These are phyloP conservation scores for Lentinula edodes DNA, from an alignment of 768 basidiomycete species.

Conservation along the genomic window DNA sequence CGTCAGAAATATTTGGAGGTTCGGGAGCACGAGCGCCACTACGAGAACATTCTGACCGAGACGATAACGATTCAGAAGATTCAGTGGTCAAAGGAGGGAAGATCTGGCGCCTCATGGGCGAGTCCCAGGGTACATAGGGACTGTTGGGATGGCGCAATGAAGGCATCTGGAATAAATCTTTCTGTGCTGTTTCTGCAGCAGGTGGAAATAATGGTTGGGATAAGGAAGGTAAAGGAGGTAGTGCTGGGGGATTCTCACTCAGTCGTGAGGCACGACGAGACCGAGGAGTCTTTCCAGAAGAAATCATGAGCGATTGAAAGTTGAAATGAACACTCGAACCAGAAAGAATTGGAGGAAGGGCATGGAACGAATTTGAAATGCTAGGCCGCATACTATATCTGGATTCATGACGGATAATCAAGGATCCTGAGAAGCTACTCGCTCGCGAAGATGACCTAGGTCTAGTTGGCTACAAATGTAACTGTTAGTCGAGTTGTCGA, in stretches of 20 bases:
- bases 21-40: constrained; percentile 37
- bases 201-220: constrained; percentile 32
- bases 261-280: constrained; percentile 9
- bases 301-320: constrained; percentile 13
- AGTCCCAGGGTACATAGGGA: constrained; percentile 50
- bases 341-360: constrained; percentile 3
- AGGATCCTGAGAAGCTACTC: constrained; percentile 2
- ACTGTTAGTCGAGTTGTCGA: background rate
- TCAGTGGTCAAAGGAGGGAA: constrained; percentile 33
- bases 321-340: constrained; percentile 11
- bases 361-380: background rate
- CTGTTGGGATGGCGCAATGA: constrained; percentile 45
- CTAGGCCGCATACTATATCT: background rate
- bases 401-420: background rate
- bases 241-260: constrained; percentile 25
- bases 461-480: background rate
- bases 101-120: constrained; percentile 35
- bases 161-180: constrained; percentile 19
- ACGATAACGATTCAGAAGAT: constrained; percentile 23
- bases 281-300: background rate
- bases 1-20: constrained; percentile 17
- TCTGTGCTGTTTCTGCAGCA: constrained; percentile 17
- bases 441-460: constrained; percentile 3
- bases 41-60: constrained; percentile 20
- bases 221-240: constrained; percentile 29